Base-by-base conservation (phyloP, 2,329 filamentous ascomycete species). In the Pseudogymnoascus sp. region DNA sequence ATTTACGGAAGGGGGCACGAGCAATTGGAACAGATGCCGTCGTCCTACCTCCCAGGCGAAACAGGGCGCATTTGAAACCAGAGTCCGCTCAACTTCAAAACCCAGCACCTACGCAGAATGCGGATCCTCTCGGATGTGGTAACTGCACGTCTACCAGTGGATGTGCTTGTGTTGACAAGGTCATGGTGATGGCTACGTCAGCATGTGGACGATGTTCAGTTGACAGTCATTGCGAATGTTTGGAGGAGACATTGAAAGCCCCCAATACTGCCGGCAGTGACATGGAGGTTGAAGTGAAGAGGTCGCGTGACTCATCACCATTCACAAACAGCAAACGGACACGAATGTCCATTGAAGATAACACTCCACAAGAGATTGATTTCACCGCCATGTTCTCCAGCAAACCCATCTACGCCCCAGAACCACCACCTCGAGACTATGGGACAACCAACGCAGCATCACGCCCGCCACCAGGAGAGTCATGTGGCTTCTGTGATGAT, bases 401-500 rank as follows among this genome's bases (percentile, higher is more conserved):
- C 71, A 72, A 77, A 68, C 60, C 72, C 65, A 14, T 45, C 12
- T 41, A 37, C 4, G 49, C 33, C 6, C 45, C 41, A 55, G 49
- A 26, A 62, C 63, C 60, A 68, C 72, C 67, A 60, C 66, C 67
- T 52, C 69, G 65, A 59, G 67, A 65, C 64, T 33, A 63, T 62
- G 58, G 63, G 37, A 62, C 69, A 29, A 10, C 59, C 52, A 49
- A 66, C 55, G 66, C 66, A 39, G 70, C 67, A 66, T 74, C 72
- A 67, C 63, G 71, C 68, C 63, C 72, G 72, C 76, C 78, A 10
- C 78, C 82, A 4, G 81, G 84, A 65, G 90, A 93, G 68, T 82
- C 84, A 19, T 94, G 90, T 72, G 90, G 90, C 6, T 94, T 94
- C 76, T 94, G 90, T 74, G 84, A 87, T 65, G 89, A 92, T 64